phyloP scores from a whole-genome alignment of 768 basidiomycete species.

The Mrakia blollopis region DNA sequence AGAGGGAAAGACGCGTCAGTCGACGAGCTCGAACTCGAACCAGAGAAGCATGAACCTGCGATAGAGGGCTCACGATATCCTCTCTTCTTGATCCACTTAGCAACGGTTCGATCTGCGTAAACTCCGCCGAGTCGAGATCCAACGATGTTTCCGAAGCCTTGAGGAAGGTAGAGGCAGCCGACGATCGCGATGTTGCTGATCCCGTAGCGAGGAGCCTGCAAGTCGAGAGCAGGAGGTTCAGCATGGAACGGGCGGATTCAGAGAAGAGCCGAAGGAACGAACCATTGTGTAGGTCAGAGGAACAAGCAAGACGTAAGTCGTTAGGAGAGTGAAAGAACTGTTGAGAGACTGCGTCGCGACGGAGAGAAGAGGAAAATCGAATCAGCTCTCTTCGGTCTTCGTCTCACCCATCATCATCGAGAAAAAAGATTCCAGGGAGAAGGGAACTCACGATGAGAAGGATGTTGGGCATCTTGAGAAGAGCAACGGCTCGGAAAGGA shows the following conservation, averaged over 20 bases:
- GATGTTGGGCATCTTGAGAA: constrained; percentile 42
- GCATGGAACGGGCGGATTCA: not conserved
- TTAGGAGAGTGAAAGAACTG: constrained; percentile 38
- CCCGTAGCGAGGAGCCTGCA: constrained; percentile 38
- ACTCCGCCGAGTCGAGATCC: constrained; percentile 41
- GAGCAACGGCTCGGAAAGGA: constrained; percentile 38
- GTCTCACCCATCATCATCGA: not conserved
- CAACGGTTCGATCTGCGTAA: constrained; percentile 40
- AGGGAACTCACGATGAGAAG: constrained; percentile 36
- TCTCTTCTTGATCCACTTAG: constrained; percentile 39
- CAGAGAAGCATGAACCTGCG: not conserved
- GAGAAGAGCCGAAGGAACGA: not conserved
- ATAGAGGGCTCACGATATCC: constrained; percentile 38
- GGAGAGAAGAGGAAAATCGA: no score
- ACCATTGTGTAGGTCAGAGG: constrained; percentile 31
- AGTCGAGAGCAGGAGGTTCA: not conserved
- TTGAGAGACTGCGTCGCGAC: constrained; percentile 35
- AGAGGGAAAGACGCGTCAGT: not conserved
- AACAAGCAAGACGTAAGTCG: constrained; percentile 40
- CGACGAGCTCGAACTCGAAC: not conserved
- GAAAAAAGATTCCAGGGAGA: not conserved
- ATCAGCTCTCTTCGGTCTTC: not conserved
- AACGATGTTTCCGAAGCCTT: constrained; percentile 44
- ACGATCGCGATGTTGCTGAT: constrained; percentile 44
- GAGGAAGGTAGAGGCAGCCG: constrained; percentile 44